These are phyloP conservation scores for Talaromyces marneffei DNA, from an alignment of 2,329 filamentous ascomycete species.

Conservation along the genomic window DNA sequence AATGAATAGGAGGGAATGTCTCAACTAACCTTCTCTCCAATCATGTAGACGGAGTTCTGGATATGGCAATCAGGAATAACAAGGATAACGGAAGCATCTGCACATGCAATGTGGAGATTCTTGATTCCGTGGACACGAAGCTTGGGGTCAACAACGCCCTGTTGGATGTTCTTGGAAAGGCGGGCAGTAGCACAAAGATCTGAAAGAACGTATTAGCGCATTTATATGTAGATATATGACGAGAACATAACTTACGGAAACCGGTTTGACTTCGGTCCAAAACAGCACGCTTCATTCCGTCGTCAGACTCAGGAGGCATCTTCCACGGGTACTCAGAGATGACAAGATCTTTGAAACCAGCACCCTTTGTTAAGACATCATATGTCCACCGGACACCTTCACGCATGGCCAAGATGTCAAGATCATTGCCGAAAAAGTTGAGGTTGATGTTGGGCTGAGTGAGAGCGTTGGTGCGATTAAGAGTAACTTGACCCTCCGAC, in stretches of 20 bases:
- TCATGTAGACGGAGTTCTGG: constrained; percentile 57
- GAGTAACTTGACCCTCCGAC: constrained; percentile 33
- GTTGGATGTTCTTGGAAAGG: constrained; percentile 40
- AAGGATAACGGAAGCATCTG: constrained; percentile 53
- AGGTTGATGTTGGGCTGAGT: constrained; percentile 36
- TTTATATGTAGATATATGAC: background rate
- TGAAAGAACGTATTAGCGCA: background rate
- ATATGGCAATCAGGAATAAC: constrained; percentile 53
- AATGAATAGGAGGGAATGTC: background rate
- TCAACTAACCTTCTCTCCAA: constrained; percentile 46
- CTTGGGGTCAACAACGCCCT: constrained; percentile 39
- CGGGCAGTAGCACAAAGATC: constrained; percentile 53
- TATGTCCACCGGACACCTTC: constrained; percentile 51
- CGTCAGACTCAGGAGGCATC: constrained; percentile 53
- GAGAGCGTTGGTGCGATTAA: constrained; percentile 34
- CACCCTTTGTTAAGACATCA: constrained; percentile 53
- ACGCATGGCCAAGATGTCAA: constrained; percentile 51
- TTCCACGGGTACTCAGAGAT: constrained; percentile 51
- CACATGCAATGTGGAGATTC: constrained; percentile 51
- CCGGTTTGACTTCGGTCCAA: constrained; percentile 55
- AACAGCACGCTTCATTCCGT: constrained; percentile 52
- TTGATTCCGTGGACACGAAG: constrained; percentile 52
- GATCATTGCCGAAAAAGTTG: constrained; percentile 45
- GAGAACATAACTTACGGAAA: constrained; percentile 19
- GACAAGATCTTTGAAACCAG: constrained; percentile 47